phyloP scores from a whole-genome alignment of 2,329 filamentous ascomycete genomes.

The Botrytis medusae region DNA sequence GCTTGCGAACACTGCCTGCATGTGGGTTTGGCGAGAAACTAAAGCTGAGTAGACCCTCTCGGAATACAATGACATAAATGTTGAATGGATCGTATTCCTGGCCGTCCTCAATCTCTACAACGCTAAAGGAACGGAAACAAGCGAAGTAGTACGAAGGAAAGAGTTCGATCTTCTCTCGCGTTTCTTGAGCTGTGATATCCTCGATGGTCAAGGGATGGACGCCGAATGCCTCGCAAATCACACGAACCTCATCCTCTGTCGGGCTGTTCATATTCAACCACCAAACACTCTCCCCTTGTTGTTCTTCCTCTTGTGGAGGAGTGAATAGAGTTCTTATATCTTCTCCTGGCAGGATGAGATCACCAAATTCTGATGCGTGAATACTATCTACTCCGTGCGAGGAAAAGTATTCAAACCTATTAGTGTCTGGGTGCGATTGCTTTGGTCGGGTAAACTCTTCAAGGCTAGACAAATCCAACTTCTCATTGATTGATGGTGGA shows the following conservation, averaged over 20 bases:
- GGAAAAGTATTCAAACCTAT: constrained; percentile 95
- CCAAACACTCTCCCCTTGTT: constrained; percentile 79
- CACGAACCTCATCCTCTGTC: constrained; percentile 81
- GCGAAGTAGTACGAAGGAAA: constrained; percentile 99
- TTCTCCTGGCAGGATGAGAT: constrained; percentile 85
- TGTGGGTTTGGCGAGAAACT: constrained; percentile 87
- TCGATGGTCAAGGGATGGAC: constrained; percentile 95
- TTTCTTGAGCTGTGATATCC: constrained; percentile 93
- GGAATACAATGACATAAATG: constrained; percentile 94
- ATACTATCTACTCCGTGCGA: constrained; percentile 93
- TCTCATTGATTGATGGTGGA: constrained; percentile 51
- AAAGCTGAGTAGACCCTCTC: constrained; percentile 92
- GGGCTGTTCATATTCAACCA: constrained; percentile 95
- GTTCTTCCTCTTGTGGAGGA: constrained; percentile 62
- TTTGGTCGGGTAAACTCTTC: constrained; percentile 33
- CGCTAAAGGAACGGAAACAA: constrained; percentile 89
- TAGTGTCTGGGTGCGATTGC: constrained; percentile 57
- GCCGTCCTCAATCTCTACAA: constrained; percentile 72
- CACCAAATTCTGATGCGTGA: constrained; percentile 84
- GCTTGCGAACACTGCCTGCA: constrained; percentile 82
- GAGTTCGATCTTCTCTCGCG: constrained; percentile 96
- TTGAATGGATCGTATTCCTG: constrained; percentile 93
- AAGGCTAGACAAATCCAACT: constrained; percentile 47
- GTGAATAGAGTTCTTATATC: constrained; percentile 84
- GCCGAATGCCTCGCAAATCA: constrained; percentile 90